phyloP scores from a whole-genome alignment of 225 moss, liverwort and hornwort species.

The Lunularia cruciata region DNA sequence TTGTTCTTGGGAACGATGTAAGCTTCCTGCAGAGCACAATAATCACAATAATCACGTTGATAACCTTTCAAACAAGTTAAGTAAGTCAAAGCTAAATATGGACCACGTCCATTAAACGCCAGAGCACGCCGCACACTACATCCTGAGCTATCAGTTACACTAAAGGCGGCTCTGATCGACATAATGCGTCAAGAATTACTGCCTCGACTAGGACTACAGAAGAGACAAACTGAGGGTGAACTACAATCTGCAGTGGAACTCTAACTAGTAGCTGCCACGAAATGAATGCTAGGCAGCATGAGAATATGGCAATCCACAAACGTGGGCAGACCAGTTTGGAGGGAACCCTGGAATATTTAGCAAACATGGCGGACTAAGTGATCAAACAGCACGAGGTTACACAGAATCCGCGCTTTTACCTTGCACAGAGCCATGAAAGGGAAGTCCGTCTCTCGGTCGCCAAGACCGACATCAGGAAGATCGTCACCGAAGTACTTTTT shows the following conservation, averaged over 20 bases:
- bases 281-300: not conserved
- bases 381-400: not conserved
- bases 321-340: no score
- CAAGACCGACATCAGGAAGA: slow-evolving; percentile 62
- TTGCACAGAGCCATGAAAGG: slow-evolving; percentile 73
- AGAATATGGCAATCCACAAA: no score
- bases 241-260: not conserved
- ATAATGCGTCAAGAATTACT: no score
- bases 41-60: not conserved
- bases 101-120: not conserved
- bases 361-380: not conserved
- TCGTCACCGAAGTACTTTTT: slow-evolving; percentile 60
- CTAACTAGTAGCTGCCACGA: not conserved
- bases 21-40: slow-evolving; percentile 41
- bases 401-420: slow-evolving; percentile 26
- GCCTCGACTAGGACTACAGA: no score
- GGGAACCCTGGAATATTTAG: no score
- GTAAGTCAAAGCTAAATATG: not conserved
- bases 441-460: slow-evolving; percentile 63
- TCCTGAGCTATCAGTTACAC: no score
- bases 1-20: slow-evolving; percentile 52
- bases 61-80: not conserved
- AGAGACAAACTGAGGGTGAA: not conserved
- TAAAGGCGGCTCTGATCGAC: no score
- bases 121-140: not conserved